phyloP scores from a whole-genome alignment of 495 filamentous ascomycete genomes.

The Penicillium chermesinum region DNA sequence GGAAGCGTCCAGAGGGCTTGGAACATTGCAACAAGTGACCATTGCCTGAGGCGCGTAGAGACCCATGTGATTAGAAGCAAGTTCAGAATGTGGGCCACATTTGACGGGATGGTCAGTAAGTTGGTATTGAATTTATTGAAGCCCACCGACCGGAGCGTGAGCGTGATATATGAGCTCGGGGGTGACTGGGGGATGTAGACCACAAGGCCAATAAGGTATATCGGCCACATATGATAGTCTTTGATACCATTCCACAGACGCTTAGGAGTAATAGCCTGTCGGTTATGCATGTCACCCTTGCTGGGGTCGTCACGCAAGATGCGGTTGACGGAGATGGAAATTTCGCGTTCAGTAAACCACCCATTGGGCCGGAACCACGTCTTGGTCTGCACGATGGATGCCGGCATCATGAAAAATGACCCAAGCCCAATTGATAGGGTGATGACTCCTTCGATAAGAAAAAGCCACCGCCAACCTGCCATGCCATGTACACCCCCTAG shows the following conservation, averaged over 20 bases:
- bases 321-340: conserved; percentile 55
- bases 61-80: conserved; percentile 46
- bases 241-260: conserved; percentile 53
- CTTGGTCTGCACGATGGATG: conserved; percentile 45
- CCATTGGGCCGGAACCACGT: conserved; percentile 52
- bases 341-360: conserved; percentile 60
- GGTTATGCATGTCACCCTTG: conserved; percentile 57
- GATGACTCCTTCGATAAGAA: conserved; percentile 51
- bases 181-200: conserved; percentile 52
- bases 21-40: conserved; percentile 42
- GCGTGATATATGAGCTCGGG: conserved; percentile 54
- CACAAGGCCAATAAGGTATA: conserved; percentile 59
- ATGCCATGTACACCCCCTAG: conserved; percentile 29
- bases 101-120: conserved; percentile 61
- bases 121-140: conserved; percentile 66
- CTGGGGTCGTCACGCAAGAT: conserved; percentile 59
- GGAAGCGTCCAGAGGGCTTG: conserved; percentile 51
- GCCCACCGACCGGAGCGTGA: conserved; percentile 53
- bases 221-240: conserved; percentile 69
- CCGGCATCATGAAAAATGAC: conserved; percentile 52
- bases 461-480: conserved; percentile 40
- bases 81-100: conserved; percentile 41
- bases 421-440: conserved; percentile 48
- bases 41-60: conserved; percentile 46
- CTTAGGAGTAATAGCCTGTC: conserved; percentile 55